Evolutionary conservation across 2,329 filamentous ascomycete species (phyloP), one percentile per base, ranked within the genome.

Genomic region (Ramularia collo-cygni): DNA sequence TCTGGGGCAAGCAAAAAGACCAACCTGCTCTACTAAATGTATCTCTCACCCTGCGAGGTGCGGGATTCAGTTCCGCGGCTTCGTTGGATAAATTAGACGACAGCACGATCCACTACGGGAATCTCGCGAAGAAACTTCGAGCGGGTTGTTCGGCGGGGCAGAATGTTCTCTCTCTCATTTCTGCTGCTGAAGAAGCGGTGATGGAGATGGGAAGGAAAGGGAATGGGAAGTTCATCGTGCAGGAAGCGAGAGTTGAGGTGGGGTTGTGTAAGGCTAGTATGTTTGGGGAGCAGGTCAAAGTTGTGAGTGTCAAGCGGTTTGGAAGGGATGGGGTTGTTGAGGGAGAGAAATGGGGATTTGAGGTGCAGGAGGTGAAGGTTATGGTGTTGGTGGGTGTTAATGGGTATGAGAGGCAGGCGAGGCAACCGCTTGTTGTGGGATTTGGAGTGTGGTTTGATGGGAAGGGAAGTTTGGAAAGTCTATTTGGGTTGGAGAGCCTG

Each of bases 81-180:
- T 54, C 68, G 1, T 61, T 62, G 4, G 84, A 89, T 63, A 64
- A 65, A 7, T 72, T 89, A 24, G 73, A 77, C 32, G 61, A 63
- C n/a, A 83, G 83, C 56, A 88, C 84, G 2, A 76, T 87, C 16
- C 81, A 89, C 64, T 89, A 89, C 55, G 83, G 84, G 2, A 70
- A 67, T 8, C 68, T 88, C 10, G 80, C 77, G 64, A 86, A 87
- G 63, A 68, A 70, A 0, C 68, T 88, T 10, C 50, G 59, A 10
- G 38, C 40, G 7, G 37, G 35, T 1, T 49, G 43, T 17, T 4
- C 15, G 9, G 35, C 31, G 6, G 42, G 28, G 6, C 38, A 64
- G 1, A 50, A 52, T 12, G 15, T 14, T 3, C 13, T 15, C 6
- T 13, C 13, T 4, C 9, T n/a, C 8, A 4, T 37, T 14, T 2